Conservation (phyloP, 2,329 filamentous ascomycete species). For the Ceratocystis ficicola region DNA sequence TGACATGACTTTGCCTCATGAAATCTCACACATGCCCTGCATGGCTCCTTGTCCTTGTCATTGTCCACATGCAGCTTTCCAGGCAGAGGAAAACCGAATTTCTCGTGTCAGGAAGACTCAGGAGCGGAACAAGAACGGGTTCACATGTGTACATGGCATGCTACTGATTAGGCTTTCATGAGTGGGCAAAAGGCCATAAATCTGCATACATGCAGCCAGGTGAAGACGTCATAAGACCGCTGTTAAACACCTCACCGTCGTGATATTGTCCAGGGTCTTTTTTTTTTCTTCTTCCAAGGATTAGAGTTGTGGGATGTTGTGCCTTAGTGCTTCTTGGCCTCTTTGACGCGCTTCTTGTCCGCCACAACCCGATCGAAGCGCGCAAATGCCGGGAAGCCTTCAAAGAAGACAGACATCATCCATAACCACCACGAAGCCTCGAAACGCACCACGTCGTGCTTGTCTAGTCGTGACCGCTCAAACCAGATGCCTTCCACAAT, state of each 20-base stretch:
- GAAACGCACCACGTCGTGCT: slow-evolving; percentile 37
- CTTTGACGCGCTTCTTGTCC: slow-evolving; percentile 31
- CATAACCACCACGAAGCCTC: slow-evolving; percentile 44
- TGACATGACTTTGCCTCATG: not conserved
- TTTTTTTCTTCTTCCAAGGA: not conserved
- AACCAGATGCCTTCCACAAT: slow-evolving; percentile 47
- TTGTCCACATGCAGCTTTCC: not conserved
- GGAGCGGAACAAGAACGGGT: not conserved
- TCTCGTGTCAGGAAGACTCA: not conserved
- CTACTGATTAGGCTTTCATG: not conserved
- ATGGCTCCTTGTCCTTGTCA: not conserved
- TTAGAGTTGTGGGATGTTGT: not conserved
- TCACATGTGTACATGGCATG: not conserved
- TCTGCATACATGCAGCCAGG: not conserved
- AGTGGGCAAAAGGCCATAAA: not conserved
- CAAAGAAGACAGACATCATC: slow-evolving; percentile 41
- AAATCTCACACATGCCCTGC: not conserved
- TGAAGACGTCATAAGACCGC: not conserved
- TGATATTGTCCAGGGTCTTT: not conserved
- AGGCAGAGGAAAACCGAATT: not conserved
- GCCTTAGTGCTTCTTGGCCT: slow-evolving; percentile 33
- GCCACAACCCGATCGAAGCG: slow-evolving; percentile 37
- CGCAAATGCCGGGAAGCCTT: slow-evolving; percentile 39
- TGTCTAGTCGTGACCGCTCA: slow-evolving; percentile 36
- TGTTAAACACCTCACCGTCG: not conserved